A percentile compares a stretch with the other conserved stretches of the same genome.
These are phyloP conservation scores for Leptographium radiaticola DNA, from an alignment of 2,329 filamentous ascomycete genomes.

Conservation along the genomic window DNA sequence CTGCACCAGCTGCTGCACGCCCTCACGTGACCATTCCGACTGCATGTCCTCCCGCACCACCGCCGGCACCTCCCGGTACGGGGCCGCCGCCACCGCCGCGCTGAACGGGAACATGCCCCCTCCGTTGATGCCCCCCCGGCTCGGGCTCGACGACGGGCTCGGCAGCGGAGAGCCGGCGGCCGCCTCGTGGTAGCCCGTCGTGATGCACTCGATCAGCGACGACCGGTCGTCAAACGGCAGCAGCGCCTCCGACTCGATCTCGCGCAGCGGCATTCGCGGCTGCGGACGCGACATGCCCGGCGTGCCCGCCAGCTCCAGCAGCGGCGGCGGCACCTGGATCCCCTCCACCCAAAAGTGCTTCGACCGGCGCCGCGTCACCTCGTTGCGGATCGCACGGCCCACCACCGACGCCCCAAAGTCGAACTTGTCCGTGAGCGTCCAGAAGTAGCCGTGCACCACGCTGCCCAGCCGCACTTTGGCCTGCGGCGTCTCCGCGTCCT, in stretches of 20 bases:
- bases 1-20: conserved; percentile 48
- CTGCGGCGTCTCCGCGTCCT: conserved; percentile 48
- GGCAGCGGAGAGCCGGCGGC: conserved; percentile 42
- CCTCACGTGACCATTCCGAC: conserved; percentile 66
- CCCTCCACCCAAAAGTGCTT: conserved; percentile 69
- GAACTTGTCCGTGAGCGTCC: conserved; percentile 64
- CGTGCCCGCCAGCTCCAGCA: conserved; percentile 46
- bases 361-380: conserved; percentile 61
- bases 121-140: conserved; percentile 28
- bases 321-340: conserved; percentile 55
- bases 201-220: conserved; percentile 62
- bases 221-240: conserved; percentile 63
- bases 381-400: conserved; percentile 59
- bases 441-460: conserved; percentile 81
- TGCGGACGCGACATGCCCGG: conserved; percentile 32
- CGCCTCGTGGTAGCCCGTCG: conserved; percentile 53
- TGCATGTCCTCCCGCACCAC: conserved; percentile 64
- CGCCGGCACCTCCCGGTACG: conserved; percentile 44
- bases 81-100: not conserved
- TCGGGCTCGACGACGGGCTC: conserved; percentile 59
- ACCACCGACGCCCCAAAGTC: conserved; percentile 58
- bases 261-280: conserved; percentile 33
- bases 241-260: conserved; percentile 49
- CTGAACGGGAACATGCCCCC: not conserved
- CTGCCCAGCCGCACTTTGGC: conserved; percentile 71